Evolutionary conservation across 805 yeast genomes (phyloP), one percentile per base, ranked within the genome.

Genomic region (Cephaloascus albidus): DNA sequence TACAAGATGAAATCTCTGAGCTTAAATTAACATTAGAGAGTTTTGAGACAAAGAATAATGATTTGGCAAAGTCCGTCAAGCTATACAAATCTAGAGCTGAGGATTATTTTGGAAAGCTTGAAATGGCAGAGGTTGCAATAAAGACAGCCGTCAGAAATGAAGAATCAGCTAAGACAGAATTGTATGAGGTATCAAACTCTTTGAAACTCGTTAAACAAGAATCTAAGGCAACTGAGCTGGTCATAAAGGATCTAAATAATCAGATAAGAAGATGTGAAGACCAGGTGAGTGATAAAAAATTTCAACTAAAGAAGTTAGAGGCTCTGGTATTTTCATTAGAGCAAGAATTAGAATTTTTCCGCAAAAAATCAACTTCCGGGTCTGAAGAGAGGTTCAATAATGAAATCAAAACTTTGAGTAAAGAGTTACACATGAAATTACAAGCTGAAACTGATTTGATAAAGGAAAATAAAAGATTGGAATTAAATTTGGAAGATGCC

Each of bases 81-180:
- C 62, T 82, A 26, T 87, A 84, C 58, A 81, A 78, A 51, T 58
- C 66, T 15, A 72, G 95, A 44, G 78, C 94, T 27, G 89, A 85
- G 28, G 83, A 80, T 44, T 83, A 85, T 53, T 76, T 72, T 48
- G 67, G 69, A 41, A 84, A 85, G 50, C 64, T 88, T 19, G 94
- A 87, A 50, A 72, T 75, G 37, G 89, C 93, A 2, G 96, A 89
- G 52, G 68, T 79, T 37, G 83, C 85, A 4, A 75, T 83, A 2
- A 65, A 72, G 38, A 70, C 77, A 35, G 76, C 86, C 6, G 68
- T 74, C 46, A 64, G 85, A 48, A 76, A 79, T 10, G 89, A 82
- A 52, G 69, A 69, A 39, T 50, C 63, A 30, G 66, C 81, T 3
- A 60, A 57, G 36, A 62, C 63, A 36, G 86, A 85, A 43, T 58